These are phyloP conservation scores for Pseudotsuga menziesii DNA, from an alignment of 75 land plant species.

Conservation along the genomic window DNA sequence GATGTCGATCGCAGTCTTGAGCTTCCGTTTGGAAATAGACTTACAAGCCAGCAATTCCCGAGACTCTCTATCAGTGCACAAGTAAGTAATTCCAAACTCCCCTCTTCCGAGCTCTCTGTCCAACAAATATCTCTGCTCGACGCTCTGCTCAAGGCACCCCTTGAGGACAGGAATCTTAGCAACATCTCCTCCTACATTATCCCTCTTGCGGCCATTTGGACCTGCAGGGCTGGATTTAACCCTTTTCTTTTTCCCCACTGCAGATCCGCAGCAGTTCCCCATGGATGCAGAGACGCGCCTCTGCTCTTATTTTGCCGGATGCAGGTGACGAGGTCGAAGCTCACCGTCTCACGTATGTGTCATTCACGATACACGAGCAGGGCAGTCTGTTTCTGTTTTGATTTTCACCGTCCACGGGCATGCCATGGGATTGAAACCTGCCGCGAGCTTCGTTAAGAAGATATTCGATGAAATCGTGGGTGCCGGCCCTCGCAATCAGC, in stretches of 20 bases:
- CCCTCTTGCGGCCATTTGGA: neutral
- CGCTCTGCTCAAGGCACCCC: conserved; percentile 5
- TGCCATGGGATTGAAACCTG: too few relatives aligned
- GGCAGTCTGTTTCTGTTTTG: too few relatives aligned
- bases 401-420: too few relatives aligned
- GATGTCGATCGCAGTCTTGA: conserved; percentile 50
- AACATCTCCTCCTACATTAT: neutral
- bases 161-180: neutral
- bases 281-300: neutral
- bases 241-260: neutral
- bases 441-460: too few relatives aligned
- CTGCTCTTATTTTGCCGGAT: too few relatives aligned
- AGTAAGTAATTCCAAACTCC: conserved; percentile 69
- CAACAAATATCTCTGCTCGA: conserved; percentile 38
- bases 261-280: conserved; percentile 10
- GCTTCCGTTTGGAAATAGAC: conserved; percentile 63
- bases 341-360: too few relatives aligned
- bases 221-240: neutral
- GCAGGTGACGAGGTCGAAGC: too few relatives aligned
- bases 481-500: too few relatives aligned
- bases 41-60: conserved; percentile 57
- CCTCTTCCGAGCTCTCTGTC: conserved; percentile 66
- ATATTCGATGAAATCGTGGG: too few relatives aligned
- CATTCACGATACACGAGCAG: too few relatives aligned
- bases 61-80: conserved; percentile 50